Evolutionary conservation across 768 basidiomycete species (phyloP), one percentile per base, ranked within the genome.

Genomic region (Gymnopilus junonius): DNA sequence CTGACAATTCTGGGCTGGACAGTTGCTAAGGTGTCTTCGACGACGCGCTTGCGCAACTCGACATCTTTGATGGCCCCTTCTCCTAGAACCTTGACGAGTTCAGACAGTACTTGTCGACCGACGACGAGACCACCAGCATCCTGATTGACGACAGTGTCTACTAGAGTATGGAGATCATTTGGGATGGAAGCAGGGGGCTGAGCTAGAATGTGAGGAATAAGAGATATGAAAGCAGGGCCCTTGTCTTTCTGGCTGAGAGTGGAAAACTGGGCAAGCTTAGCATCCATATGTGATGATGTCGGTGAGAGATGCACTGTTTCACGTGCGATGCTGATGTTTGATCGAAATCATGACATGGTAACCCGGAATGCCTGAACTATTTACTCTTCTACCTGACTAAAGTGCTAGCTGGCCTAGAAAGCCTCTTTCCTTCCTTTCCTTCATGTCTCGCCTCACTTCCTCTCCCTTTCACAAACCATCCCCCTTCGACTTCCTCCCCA

Each of bases 101-200:
- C 93, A 15, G 91, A 87, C 20, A 98, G 81, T 29, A 96, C 90
- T 69, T 94, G 91, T 68, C 96, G 85, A 25, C 92, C 94, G 32
- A 96, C 91, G 56, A 98, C 94, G 67, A 95, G 86, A 48, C 93
- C 91, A 54, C 90, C 86, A 63, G 79, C 82, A 67, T 94, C 93
- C 65, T 93, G 89, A 73, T 92, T 91, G 63, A 94, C 88, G 64
- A 93, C 90, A 67, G 89, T 85, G 69, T 94, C 87, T 62, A 95
- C 87, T 65, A 96, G 83, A 6, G 82, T 72, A 66, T 89, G 91
- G 23, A 96, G 76, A 74, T 92, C 88, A 35, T 73, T 68, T 20
- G 80, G 75, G 43, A 90, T 74, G 8, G 75, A 69, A 14, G 81
- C 76, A 67, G 85, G 80, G 57, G 82, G 67, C 51, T 83, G 80